Evolutionary conservation across 1,284 basidiomycete species (phyloP), one percentile per base, ranked within the genome.

Genomic region (Lentinula novae-zelandiae): DNA sequence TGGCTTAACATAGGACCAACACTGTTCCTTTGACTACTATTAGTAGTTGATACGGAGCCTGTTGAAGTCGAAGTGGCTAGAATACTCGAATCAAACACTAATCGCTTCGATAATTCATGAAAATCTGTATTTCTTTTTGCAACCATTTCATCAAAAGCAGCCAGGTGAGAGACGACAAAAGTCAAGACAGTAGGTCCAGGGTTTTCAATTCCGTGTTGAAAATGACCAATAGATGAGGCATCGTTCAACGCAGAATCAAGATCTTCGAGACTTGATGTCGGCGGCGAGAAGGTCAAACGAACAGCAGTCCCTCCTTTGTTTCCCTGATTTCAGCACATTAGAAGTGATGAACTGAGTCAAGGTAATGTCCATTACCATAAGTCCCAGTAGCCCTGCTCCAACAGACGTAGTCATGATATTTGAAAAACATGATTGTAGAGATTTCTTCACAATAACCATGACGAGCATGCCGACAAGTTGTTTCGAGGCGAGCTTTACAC

Each of bases 381-480:
- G 75, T 39, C 89, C 87, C 76, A 92, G 80, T 39, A 92, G 83
- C 0, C 90, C 90, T 10, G 84, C 81, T 12, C 86, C 89, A 10
- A 81, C 82, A 2, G 79, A 73, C 31, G 77, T 73, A 2, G 79
- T 77, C 63, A 74, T 77, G 51, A 88, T 68, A 48, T 85, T 78
- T 38, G 74, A 75, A 64, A 92, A 87, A 63, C 78, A 80, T 7
- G 68, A 53, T 9, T 70, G 72, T 48, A 89, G 66, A 0, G 72
- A 66, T 63, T 80, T 86, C 71, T 82, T 87, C 13, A 84, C 83
- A 36, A 92, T 73, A 36, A 89, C 70, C 6, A 92, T 69, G 38
- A 92, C 72, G 31, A 92, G 75, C 80, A 92, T 88, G 27, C 90
- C 90, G 46, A 92, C 90, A 2, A 92, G 83, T 70, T 91, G 90